These are phyloP conservation scores for Tetrapyrgos nigripes DNA, from an alignment of 1,284 basidiomycete species.

Conservation along the genomic window DNA sequence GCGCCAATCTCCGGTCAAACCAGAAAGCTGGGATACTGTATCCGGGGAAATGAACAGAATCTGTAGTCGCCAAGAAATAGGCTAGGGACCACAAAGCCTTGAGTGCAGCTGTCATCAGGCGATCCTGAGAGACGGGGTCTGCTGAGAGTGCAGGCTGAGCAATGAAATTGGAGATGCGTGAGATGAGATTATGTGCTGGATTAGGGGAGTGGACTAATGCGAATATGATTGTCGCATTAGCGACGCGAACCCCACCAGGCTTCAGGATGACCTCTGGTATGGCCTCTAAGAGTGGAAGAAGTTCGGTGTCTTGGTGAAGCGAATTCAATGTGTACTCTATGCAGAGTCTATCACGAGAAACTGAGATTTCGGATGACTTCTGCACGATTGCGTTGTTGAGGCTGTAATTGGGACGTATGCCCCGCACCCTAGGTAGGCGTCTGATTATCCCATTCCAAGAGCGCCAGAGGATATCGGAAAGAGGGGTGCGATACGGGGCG, in stretches of 20 bases:
- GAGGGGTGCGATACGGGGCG: constrained; percentile 8
- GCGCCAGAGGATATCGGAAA: not conserved
- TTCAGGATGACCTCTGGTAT: not conserved
- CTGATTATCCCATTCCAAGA: not conserved
- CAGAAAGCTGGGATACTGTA: not conserved
- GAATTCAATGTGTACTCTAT: not conserved
- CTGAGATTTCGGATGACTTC: not conserved
- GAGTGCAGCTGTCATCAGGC: not conserved
- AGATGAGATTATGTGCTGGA: not conserved
- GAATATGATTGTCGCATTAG: not conserved
- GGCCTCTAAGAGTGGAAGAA: not conserved
- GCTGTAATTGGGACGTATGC: not conserved
- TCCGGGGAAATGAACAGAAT: not conserved
- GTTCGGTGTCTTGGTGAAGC: not conserved
- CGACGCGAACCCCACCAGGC: not conserved
- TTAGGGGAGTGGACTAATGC: not conserved
- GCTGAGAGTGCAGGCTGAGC: not conserved
- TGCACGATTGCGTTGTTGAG: not conserved
- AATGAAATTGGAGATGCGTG: not conserved
- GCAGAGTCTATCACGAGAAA: not conserved
- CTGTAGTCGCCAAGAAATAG: not conserved
- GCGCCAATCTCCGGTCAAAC: not conserved
- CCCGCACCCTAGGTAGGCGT: not conserved
- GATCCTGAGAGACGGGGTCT: not conserved
- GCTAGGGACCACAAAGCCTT: not conserved